Conservation (phyloP, 805 yeast genomes). For the Torulaspora indica region DNA sequence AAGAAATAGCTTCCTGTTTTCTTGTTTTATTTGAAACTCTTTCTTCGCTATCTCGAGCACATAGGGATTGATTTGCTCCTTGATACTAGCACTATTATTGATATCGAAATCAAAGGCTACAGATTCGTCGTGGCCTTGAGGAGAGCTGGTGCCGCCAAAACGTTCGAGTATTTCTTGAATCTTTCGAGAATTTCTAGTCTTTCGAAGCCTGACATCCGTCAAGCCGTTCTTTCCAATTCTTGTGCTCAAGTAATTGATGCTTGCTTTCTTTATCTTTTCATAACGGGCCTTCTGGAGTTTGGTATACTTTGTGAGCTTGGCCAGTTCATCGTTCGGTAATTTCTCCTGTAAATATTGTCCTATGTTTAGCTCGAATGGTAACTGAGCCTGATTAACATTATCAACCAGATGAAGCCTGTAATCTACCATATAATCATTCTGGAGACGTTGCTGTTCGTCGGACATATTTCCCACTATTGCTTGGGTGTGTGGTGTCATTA, state of each 20-base stretch:
- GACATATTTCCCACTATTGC: not conserved
- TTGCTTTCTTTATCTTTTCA: slow-evolving; percentile 12
- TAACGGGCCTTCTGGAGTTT: not conserved
- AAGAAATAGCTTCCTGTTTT: slow-evolving; percentile 19
- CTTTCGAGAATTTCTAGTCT: slow-evolving; percentile 30
- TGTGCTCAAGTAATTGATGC: slow-evolving; percentile 16
- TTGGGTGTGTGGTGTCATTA: slow-evolving; percentile 17
- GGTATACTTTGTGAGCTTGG: not conserved
- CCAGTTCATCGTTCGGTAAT: not conserved
- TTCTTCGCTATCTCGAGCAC: slow-evolving; percentile 26
- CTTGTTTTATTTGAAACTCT: slow-evolving; percentile 17
- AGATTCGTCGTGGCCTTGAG: slow-evolving; percentile 14
- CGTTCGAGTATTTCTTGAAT: slow-evolving; percentile 25
- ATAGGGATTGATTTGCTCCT: slow-evolving; percentile 25
- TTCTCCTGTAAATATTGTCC: slow-evolving; percentile 11
- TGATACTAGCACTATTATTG: slow-evolving; percentile 12
- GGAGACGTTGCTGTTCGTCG: slow-evolving; percentile 24
- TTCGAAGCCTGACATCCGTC: slow-evolving; percentile 15
- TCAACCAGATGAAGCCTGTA: slow-evolving; percentile 26
- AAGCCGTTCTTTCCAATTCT: slow-evolving; percentile 10
- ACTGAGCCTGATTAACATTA: slow-evolving; percentile 8
- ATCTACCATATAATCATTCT: slow-evolving; percentile 30
- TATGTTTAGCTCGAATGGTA: slow-evolving; percentile 27
- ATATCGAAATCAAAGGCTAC: slow-evolving; percentile 15
- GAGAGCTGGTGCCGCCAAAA: slow-evolving; percentile 14